These are phyloP conservation scores for Nakaseomyces nivariensis DNA, from an alignment of 1,139 yeast species.

Conservation along the genomic window DNA sequence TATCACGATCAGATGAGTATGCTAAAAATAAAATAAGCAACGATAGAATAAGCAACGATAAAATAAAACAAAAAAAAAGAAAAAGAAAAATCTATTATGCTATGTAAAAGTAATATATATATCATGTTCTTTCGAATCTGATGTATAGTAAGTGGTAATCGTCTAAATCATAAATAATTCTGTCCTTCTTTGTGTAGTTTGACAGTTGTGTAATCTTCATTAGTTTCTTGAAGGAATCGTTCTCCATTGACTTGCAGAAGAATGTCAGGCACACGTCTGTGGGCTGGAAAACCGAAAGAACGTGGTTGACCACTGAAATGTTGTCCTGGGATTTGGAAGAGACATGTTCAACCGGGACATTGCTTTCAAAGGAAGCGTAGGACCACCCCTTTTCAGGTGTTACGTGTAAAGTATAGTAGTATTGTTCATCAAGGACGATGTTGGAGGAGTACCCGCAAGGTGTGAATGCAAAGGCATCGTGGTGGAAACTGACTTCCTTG, in stretches of 20 bases:
- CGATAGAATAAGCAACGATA: too few relatives aligned
- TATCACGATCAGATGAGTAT: too few relatives aligned
- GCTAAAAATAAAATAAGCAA: too few relatives aligned
- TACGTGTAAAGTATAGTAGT: conserved; percentile 84
- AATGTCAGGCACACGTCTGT: conserved; percentile 67
- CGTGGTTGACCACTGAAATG: conserved; percentile 43
- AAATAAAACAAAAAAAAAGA: too few relatives aligned
- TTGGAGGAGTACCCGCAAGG: conserved; percentile 96
- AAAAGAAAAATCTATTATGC: too few relatives aligned
- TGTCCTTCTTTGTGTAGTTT: conserved; percentile 58
- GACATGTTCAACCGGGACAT: conserved; percentile 41
- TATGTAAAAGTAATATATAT: too few relatives aligned
- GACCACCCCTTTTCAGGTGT: conserved; percentile 95
- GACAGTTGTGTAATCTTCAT: conserved; percentile 29
- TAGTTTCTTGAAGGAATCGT: conserved; percentile 34
- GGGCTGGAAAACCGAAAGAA: conserved; percentile 62
- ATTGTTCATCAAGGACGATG: conserved; percentile 51
- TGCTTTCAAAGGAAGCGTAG: conserved; percentile 91
- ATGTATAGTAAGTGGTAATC: conserved; percentile 40
- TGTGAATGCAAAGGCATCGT: conserved; percentile 86
- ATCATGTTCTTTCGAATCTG: conserved; percentile 23
- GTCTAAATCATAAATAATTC: conserved; percentile 60
- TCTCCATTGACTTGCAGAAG: conserved; percentile 28
- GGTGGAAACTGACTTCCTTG: conserved; percentile 35
- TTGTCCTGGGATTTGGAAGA: conserved; percentile 30